Percentiles rank a stretch among this genome's conserved stretches.
These are phyloP conservation scores for Amylocystis lapponica DNA, from an alignment of 768 basidiomycete genomes.

Conservation along the genomic window DNA sequence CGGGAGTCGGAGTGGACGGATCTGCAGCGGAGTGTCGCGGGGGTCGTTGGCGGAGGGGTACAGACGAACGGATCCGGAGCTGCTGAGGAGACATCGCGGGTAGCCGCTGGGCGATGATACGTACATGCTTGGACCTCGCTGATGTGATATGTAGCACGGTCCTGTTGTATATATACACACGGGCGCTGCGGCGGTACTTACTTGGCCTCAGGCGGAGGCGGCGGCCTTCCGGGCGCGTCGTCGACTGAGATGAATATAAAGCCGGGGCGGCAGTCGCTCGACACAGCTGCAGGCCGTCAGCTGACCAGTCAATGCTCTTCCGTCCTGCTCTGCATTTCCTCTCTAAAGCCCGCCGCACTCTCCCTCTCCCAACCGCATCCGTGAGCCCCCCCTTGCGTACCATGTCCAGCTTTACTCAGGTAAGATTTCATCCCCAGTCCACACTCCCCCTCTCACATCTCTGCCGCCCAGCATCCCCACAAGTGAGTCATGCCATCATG, in stretches of 20 bases:
- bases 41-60: slow-evolving; percentile 45
- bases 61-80: slow-evolving; percentile 35
- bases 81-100: too few species aligned
- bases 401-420: slow-evolving; percentile 33
- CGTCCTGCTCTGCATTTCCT: slow-evolving; percentile 9
- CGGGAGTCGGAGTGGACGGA: slow-evolving; percentile 93
- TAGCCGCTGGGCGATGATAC: not conserved
- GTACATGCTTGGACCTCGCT: too few species aligned
- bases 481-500: slow-evolving; percentile 36
- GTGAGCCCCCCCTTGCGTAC: slow-evolving; percentile 7
- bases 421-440: slow-evolving; percentile 10
- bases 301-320: slow-evolving; percentile 17
- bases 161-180: too few species aligned
- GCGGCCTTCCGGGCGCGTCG: not conserved
- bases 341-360: slow-evolving; percentile 11
- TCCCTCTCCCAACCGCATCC: slow-evolving; percentile 7
- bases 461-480: slow-evolving; percentile 35
- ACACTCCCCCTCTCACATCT: slow-evolving; percentile 2
- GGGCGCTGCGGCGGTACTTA: too few species aligned
- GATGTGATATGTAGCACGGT: not conserved
- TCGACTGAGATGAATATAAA: not conserved
- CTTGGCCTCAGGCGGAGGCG: not conserved
- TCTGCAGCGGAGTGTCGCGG: slow-evolving; percentile 79
- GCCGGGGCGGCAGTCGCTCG: not conserved
- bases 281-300: too few species aligned